A percentile compares a stretch with the other conserved stretches of the same genome.
Conservation (phyloP, 345 rosid species). For the Orychophragmus violaceus region DNA sequence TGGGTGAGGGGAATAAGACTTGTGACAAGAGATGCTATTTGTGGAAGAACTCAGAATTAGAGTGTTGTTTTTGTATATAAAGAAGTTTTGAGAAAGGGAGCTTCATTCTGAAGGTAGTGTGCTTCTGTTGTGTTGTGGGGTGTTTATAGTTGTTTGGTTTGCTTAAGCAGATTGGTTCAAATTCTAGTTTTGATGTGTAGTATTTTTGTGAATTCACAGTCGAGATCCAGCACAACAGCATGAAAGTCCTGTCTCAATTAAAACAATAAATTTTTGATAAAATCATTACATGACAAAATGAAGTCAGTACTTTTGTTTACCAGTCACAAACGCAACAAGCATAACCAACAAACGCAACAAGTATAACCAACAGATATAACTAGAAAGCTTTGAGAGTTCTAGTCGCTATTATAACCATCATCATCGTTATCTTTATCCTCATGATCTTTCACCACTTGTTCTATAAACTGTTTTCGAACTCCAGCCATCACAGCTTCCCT, state of each 20-base stretch:
- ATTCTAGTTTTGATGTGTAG: not conserved
- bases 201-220: slow-evolving; percentile 8
- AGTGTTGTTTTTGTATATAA: slow-evolving; percentile 25
- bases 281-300: slow-evolving; percentile 6
- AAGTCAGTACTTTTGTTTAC: not conserved
- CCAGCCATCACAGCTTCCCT: slow-evolving; percentile 77
- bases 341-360: not conserved
- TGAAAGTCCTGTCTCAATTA: too few species aligned
- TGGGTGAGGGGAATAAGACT: slow-evolving; percentile 93
- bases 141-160: slow-evolving; percentile 26
- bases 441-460: slow-evolving; percentile 76
- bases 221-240: not conserved
- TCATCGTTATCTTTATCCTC: slow-evolving; percentile 58
- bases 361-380: slow-evolving; percentile 2
- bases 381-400: slow-evolving; percentile 17
- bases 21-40: slow-evolving; percentile 51
- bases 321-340: slow-evolving; percentile 3
- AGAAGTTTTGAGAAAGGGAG: slow-evolving; percentile 25
- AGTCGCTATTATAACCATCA: slow-evolving; percentile 77
- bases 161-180: slow-evolving; percentile 12
- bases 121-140: slow-evolving; percentile 7
- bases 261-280: not conserved
- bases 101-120: slow-evolving; percentile 17
- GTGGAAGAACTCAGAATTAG: slow-evolving; percentile 28
- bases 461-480: slow-evolving; percentile 69